A percentile compares a stretch with the other conserved stretches of the same genome.
These are phyloP conservation scores for Penicillium daleae DNA, from an alignment of 495 filamentous ascomycete species.

Conservation along the genomic window DNA sequence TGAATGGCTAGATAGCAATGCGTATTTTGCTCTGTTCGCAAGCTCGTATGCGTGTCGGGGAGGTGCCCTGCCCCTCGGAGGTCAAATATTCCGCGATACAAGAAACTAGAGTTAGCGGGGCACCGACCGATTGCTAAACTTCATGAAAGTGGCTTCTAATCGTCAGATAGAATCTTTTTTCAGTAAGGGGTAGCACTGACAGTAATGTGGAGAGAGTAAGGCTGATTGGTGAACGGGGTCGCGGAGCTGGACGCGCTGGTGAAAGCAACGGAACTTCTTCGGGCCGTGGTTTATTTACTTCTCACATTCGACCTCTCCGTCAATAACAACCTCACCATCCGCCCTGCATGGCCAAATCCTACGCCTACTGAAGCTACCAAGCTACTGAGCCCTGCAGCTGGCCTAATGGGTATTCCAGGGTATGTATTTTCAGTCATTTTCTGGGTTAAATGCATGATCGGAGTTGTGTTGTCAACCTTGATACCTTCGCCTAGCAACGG, in stretches of 20 bases:
- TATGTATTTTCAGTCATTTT: conserved; percentile 24
- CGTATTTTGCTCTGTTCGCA: conserved; percentile 1
- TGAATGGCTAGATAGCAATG: conserved; percentile 19
- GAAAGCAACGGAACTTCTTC: conserved; percentile 45
- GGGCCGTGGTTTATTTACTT: conserved; percentile 45
- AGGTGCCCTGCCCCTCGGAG: conserved; percentile 20
- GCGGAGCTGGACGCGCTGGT: conserved; percentile 17
- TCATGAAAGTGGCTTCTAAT: conserved; percentile 16
- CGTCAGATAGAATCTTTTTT: not conserved
- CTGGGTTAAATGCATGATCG: not conserved
- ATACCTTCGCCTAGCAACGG: conserved; percentile 2
- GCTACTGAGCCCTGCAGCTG: conserved; percentile 8
- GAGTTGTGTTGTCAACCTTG: not conserved
- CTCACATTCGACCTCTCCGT: conserved; percentile 29
- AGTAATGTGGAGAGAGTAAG: not conserved
- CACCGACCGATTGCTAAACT: not conserved
- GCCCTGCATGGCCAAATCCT: conserved; percentile 19
- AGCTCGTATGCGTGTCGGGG: conserved; percentile 12
- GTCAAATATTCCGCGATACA: conserved; percentile 12
- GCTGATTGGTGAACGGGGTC: not conserved
- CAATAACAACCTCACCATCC: conserved; percentile 5
- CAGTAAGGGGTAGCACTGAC: not conserved
- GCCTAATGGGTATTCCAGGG: conserved; percentile 52
- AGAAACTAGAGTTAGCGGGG: conserved; percentile 17
- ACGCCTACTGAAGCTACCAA: conserved; percentile 3